Evolutionary conservation across 2,329 filamentous ascomycete genomes (phyloP), one percentile per base, ranked within the genome.

Genomic region (Tolypocladium endophyticum): DNA sequence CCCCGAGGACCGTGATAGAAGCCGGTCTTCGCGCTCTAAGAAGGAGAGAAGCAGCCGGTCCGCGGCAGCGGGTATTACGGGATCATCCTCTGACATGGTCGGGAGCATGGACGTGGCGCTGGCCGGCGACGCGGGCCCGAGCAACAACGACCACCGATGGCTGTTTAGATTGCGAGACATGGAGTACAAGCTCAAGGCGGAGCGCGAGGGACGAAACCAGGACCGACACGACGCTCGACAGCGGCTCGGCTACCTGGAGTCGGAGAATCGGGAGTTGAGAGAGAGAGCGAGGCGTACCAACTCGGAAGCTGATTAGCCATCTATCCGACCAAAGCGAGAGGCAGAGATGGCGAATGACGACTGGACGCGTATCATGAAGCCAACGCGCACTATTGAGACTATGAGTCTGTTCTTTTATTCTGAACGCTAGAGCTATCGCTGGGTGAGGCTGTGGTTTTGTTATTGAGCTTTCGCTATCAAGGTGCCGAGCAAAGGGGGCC

Each of bases 141-240:
- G 61, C 30, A 64, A 64, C 43, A 75, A 76, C 45, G 88, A 93
- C 66, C 87, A 89, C 64, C 85, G 88, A 65, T 96, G 91, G 90
- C 86, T 95, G 64, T 84, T 96, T 63, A 79, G 94, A 8, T 79
- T 97, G 39, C 86, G 90, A 60, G 92, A 97, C 70, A 78, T 97
- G 65, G 94, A 99, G 77, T 83, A 87, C 64, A 85, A 95, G 66
- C 79, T 99, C 23, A 96, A 96, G 72, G 87, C 89, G 54, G 94
- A 99, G 76, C 79, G 94, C 18, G 94, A 97, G 73, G 92, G 87
- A 1, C 79, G 94, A 53, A 78, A 95, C 58, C 78, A 96, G 60
- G 94, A 99, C 74, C 85, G 94, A 4, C 88, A 83, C 55, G 92
- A 91, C 30, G 93, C 93, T 35, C 79, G 90, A 59, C 88, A 92